These are phyloP conservation scores for Amanita pseudoporphyria DNA, from an alignment of 768 basidiomycete species.

Conservation along the genomic window DNA sequence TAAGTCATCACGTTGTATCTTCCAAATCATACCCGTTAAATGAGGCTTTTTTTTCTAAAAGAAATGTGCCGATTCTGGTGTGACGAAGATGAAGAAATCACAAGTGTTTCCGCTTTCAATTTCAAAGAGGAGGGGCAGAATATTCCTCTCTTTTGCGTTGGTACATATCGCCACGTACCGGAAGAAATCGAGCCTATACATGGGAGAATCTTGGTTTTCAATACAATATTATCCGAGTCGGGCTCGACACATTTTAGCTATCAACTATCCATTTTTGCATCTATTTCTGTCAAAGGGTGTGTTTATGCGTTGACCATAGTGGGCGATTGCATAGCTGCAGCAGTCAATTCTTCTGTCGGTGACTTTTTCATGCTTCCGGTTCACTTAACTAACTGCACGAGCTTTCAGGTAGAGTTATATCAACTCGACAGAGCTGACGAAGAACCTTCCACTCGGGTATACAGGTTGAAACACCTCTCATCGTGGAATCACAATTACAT, in stretches of 20 bases:
- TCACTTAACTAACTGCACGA: constrained; percentile 1
- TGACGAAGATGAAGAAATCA: constrained; percentile 52
- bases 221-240: constrained; percentile 20
- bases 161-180: constrained; percentile 31
- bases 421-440: constrained; percentile 24
- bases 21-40: neutral
- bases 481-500: constrained; percentile 82
- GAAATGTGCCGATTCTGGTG: constrained; percentile 41
- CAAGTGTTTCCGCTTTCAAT: constrained; percentile 34
- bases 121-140: constrained; percentile 19
- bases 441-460: constrained; percentile 21
- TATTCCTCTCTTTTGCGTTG: constrained; percentile 39
- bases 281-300: constrained; percentile 46
- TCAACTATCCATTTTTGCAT: constrained; percentile 31
- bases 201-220: constrained; percentile 57
- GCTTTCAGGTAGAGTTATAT: constrained; percentile 36
- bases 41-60: constrained; percentile 8
- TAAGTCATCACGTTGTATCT: constrained; percentile 28
- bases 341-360: constrained; percentile 71
- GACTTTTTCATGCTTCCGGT: neutral
- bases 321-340: constrained; percentile 47
- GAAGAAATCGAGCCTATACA: constrained; percentile 40
- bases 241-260: constrained; percentile 16
- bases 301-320: constrained; percentile 54
- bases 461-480: constrained; percentile 32